These are phyloP conservation scores for Komagataella mondaviorum DNA, from an alignment of 805 yeast genomes.

Conservation along the genomic window DNA sequence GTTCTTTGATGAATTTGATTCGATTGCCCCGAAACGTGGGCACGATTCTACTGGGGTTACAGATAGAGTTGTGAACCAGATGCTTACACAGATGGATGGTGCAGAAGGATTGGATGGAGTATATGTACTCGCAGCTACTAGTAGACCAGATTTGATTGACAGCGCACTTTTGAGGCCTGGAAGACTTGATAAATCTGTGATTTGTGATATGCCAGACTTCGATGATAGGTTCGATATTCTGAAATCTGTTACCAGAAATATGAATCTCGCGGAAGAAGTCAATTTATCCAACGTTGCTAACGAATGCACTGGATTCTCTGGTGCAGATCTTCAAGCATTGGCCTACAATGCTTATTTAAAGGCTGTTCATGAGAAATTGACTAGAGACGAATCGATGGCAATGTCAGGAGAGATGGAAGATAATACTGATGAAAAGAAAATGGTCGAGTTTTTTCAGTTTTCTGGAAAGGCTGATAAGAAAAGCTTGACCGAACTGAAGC, in stretches of 20 bases:
- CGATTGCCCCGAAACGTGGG: conserved; percentile 96
- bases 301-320: conserved; percentile 67
- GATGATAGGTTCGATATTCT: conserved; percentile 69
- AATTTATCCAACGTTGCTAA: conserved; percentile 40
- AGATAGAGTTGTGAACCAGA: conserved; percentile 92
- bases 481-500: conserved; percentile 2
- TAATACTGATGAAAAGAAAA: not conserved
- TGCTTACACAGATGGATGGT: conserved; percentile 98
- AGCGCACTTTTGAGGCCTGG: conserved; percentile 94
- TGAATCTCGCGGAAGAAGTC: conserved; percentile 42
- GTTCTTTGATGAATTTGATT: conserved; percentile 92
- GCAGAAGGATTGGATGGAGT: conserved; percentile 97
- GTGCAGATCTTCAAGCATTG: conserved; percentile 90
- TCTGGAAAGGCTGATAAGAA: conserved; percentile 2
- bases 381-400: conserved; percentile 22
- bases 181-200: conserved; percentile 80
- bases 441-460: conserved; percentile 12
- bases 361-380: conserved; percentile 65
- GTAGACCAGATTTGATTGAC: conserved; percentile 91
- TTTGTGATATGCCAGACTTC: conserved; percentile 74
- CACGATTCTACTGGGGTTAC: conserved; percentile 97
- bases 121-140: conserved; percentile 90
- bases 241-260: conserved; percentile 39
- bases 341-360: conserved; percentile 84
- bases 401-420: conserved; percentile 6